Base-by-base conservation (phyloP, 305 asterid species). In the Salvia sclarea region DNA sequence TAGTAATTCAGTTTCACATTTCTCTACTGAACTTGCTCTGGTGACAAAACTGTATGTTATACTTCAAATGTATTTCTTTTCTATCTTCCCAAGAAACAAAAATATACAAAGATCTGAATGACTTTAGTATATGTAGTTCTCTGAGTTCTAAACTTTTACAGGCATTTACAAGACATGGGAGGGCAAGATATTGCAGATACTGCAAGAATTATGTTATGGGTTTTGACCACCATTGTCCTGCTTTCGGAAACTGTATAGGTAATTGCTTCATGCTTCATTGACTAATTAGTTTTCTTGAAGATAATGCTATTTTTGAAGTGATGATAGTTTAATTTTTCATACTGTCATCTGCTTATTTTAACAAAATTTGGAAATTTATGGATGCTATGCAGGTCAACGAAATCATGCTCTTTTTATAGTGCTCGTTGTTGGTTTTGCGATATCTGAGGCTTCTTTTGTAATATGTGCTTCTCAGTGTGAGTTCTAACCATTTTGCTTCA, bases 211-310 rank as follows among this genome's bases (percentile, higher is more conserved):
- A 78, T 75, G 78, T 84, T 66, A 25, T 70, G 62, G 82, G 82
- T 24, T 82, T 84, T 71, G 90, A 84, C 68, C 90, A 84, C 75
- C 90, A 84, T 68, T 84, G 90, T 66, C 87, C 90, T 68, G 90
- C 85, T 68, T 84, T 84, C 62, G 90, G 87, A 61, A 84, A 80
- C 72, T 84, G 90, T 63, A 76, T 84, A 70, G 90, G 90, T 84
- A 78, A 63, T 25, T 47, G 14, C 53, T 24, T 62, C 18, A 12
- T 24, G 18, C 16, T 24, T 35, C 50, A 9, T 52, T 11, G 65
- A 10, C 30, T n/a, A 35, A 35, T 35, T 35, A 25, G 6, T 63
- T 58, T 71, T 54, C 18, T 49, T 49, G 58, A 41, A 49, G 44
- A 44, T 38, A 14, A 44, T 22, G 20, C 76, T 61, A 30, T 55